Percentiles rank a stretch among this genome's conserved stretches.
phyloP scores from a whole-genome alignment of 2,329 filamentous ascomycete genomes.

The Cladophialophora yegresii region DNA sequence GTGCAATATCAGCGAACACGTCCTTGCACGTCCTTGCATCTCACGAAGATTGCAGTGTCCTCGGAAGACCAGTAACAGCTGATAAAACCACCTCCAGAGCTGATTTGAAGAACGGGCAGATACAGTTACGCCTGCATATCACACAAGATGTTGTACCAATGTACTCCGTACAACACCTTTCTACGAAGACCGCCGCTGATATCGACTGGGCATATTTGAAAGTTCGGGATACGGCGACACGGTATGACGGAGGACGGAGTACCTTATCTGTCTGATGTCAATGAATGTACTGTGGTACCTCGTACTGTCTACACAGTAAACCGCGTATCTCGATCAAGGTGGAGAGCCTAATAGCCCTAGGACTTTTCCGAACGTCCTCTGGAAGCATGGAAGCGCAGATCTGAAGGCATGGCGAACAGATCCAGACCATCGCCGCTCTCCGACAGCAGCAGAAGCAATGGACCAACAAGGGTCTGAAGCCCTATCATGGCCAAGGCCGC shows the following conservation, averaged over 20 bases:
- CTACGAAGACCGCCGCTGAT: not conserved
- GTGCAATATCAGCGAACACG: not conserved
- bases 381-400: not conserved
- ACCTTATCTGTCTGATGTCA: not conserved
- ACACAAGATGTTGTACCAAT: not conserved
- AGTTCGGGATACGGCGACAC: not conserved
- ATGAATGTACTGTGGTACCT: too few species aligned
- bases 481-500: constrained; percentile 1
- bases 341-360: not conserved
- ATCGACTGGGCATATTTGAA: not conserved
- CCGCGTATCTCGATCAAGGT: not conserved
- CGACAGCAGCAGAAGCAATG: constrained; percentile 5
- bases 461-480: not conserved
- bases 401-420: not conserved
- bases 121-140: not conserved
- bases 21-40: not conserved
- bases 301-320: not conserved
- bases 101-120: not conserved
- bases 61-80: not conserved
- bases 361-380: not conserved
- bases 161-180: not conserved
- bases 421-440: constrained; percentile 7
- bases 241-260: not conserved
- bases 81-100: not conserved
- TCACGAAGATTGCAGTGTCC: not conserved